Evolutionary conservation across 441 rosid species (phyloP).

Genomic region (Brassica balearica): DNA sequence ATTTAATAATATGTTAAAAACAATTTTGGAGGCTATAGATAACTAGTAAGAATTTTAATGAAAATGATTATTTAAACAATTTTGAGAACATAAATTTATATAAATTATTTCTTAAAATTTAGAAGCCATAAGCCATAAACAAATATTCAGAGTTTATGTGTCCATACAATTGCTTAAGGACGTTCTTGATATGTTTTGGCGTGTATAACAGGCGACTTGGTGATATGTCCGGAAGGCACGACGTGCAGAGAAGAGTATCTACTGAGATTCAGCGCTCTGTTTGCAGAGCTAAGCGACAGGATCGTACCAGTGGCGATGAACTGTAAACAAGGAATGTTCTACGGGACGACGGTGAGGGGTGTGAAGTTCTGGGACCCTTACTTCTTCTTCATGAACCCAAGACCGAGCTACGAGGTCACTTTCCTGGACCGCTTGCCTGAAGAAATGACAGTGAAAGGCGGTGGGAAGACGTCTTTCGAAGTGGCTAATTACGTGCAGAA

Average conservation of each 20-base stretch:
- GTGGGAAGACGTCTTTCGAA: constrained; percentile 81
- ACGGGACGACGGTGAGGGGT: constrained; percentile 89
- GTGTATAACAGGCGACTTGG: constrained; percentile 60
- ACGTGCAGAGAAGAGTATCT: constrained; percentile 88
- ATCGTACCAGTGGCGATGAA: constrained; percentile 91
- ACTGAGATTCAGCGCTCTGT: constrained; percentile 85
- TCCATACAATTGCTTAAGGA: no score
- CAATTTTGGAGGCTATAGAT: no score
- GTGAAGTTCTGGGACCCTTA: constrained; percentile 97
- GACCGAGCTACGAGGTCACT: constrained; percentile 77
- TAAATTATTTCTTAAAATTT: no score
- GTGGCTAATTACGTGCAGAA: constrained; percentile 96
- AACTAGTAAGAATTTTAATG: no score
- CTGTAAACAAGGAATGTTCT: constrained; percentile 80
- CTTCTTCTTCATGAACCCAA: constrained; percentile 90
- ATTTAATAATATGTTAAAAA: neutral
- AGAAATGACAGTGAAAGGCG: constrained; percentile 71
- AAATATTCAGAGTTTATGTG: no score
- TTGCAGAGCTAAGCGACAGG: constrained; percentile 89
- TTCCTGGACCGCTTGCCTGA: constrained; percentile 84
- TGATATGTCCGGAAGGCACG: constrained; percentile 93
- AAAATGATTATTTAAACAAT: no score
- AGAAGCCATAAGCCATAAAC: no score
- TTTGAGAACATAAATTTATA: no score
- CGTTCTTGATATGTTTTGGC: neutral